phyloP scores from a whole-genome alignment of 2,329 filamentous ascomycete species.

The Colletotrichum sp. region DNA sequence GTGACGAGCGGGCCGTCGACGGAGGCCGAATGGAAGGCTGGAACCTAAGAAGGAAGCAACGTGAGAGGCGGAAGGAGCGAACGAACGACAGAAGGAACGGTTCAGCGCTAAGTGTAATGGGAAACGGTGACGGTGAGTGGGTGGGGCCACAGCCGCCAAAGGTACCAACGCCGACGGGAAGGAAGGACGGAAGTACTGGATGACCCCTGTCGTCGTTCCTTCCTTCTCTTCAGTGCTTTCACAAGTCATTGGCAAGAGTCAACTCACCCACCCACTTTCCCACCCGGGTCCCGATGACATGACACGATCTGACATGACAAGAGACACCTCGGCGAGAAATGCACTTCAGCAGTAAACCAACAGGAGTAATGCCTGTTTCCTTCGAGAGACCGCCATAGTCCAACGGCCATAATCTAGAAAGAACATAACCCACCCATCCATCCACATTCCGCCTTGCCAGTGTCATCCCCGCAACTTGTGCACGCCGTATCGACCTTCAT shows the following conservation, averaged over 20 bases:
- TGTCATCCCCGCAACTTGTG: neutral
- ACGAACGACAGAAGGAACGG: neutral
- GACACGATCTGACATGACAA: neutral
- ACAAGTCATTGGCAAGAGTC: neutral
- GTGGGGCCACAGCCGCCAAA: neutral
- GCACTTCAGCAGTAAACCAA: neutral
- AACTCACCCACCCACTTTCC: neutral
- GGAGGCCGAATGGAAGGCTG: neutral
- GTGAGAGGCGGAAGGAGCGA: neutral
- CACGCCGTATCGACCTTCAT: neutral
- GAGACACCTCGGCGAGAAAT: neutral
- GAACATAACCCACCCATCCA: neutral
- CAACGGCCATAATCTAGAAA: neutral
- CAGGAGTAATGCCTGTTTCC: neutral
- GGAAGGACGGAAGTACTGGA: neutral
- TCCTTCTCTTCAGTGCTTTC: neutral
- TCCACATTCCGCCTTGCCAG: neutral
- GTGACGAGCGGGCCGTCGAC: neutral
- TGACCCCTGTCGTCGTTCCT: neutral
- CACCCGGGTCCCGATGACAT: neutral
- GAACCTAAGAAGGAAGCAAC: neutral
- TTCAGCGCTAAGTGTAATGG: neutral
- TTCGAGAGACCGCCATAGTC: neutral
- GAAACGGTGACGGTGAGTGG: neutral
- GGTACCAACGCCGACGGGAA: neutral